Evolutionary conservation across 2,329 filamentous ascomycete species (phyloP).

Genomic region (Penicillium sp.): DNA sequence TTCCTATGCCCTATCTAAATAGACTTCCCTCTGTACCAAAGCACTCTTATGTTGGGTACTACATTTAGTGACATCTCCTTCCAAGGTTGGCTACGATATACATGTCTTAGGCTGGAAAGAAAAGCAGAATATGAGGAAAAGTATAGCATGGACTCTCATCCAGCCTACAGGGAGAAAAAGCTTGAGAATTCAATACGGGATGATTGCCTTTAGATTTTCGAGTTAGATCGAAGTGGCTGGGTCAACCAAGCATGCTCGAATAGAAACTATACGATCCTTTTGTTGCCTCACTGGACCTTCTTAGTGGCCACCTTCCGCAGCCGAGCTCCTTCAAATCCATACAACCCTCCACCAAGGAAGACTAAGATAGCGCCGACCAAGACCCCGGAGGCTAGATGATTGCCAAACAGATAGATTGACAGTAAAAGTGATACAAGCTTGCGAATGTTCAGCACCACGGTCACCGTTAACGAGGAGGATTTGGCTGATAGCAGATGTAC

Average conservation of each 20-base stretch:
- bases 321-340: conserved; percentile 68
- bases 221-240: not conserved
- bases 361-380: conserved; percentile 79
- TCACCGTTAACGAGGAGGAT: conserved; percentile 89
- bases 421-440: conserved; percentile 89
- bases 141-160: too few species aligned
- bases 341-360: conserved; percentile 86
- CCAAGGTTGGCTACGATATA: too few species aligned
- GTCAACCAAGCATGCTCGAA: not conserved
- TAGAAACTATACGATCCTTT: not conserved
- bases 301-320: conserved; percentile 26
- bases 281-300: conserved; percentile 15
- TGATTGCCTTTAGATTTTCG: not conserved
- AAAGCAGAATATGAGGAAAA: too few species aligned
- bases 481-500: conserved; percentile 91
- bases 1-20: too few species aligned
- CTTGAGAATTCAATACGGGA: too few species aligned
- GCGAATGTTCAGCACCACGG: conserved; percentile 91
- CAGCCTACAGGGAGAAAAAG: not conserved
- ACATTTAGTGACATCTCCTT: too few species aligned
- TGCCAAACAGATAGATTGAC: conserved; percentile 94
- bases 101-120: too few species aligned
- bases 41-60: too few species aligned
- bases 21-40: too few species aligned
- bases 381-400: conserved; percentile 73